These are phyloP conservation scores for Eucalyptus albens DNA, from an alignment of 345 rosid genomes.

Conservation along the genomic window DNA sequence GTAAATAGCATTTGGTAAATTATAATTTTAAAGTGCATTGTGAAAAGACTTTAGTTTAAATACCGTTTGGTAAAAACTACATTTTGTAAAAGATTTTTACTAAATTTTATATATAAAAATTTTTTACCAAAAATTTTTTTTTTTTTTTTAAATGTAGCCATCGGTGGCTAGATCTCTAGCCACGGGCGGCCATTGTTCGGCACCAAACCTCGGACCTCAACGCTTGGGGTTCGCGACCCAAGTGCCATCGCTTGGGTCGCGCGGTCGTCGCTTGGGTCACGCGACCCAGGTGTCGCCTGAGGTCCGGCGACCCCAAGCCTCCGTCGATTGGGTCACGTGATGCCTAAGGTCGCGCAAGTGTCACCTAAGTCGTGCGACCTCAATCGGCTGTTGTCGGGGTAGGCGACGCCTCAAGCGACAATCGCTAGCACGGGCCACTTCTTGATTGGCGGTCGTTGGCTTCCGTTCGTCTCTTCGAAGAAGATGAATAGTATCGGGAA, in stretches of 20 bases:
- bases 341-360: fast-evolving
- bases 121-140: too few relatives aligned
- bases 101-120: too few relatives aligned
- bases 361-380: fast-evolving
- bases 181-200: too few relatives aligned
- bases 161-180: fast-evolving
- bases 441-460: fast-evolving
- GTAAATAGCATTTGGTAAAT: too few relatives aligned
- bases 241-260: fast-evolving
- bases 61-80: too few relatives aligned
- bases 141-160: too few relatives aligned
- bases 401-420: fast-evolving
- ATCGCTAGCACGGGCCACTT: fast-evolving
- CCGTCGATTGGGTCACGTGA: fast-evolving
- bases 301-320: background rate
- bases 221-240: fast-evolving
- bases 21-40: too few relatives aligned
- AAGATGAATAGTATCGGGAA: too few relatives aligned
- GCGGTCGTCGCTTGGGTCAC: background rate
- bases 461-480: too few relatives aligned
- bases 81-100: too few relatives aligned
- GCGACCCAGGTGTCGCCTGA: fast-evolving
- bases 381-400: fast-evolving
- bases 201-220: fast-evolving
- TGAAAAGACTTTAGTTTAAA: too few relatives aligned